Base-by-base conservation (phyloP, 768 basidiomycete genomes). In the Boletus edulis region DNA sequence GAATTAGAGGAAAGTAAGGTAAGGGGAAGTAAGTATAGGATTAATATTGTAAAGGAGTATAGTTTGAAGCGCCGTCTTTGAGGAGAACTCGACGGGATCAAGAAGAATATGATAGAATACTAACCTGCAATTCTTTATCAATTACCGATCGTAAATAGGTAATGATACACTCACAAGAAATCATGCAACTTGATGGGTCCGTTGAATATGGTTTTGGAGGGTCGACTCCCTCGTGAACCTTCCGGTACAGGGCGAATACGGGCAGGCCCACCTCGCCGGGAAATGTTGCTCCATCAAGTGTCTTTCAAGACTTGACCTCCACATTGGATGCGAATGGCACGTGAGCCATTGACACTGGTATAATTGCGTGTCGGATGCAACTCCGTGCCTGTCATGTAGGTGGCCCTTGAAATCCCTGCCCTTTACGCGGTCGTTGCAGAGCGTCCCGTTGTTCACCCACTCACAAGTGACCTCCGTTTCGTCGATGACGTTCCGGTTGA, bases 241-340 rank as follows among this genome's bases (percentile, higher is more conserved):
- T 0, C 10, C 5, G 2, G 0, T 0, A n/a, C 62, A 64, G 1
- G 0, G 29, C 2, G 29, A 29, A 29, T 29, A 0, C 0, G 52
- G 55, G 10, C 63, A 65, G 0, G 51, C 44, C 63, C 64, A 66
- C 12, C 6, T 52, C 2, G 15, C 50, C 0, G 59, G 50, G 13
- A 60, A 9, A 24, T 65, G 63, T 2, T 46, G 53, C 1, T 66
- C 64, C 0, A 10, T 43, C 3, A 47, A 1, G 15, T 65, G 64
- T 0, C 64, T 39, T 11, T 55, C 53, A 5, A 65, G 55, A 29
- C 50, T 55, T 0, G 56, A 6, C 31, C 3, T 56, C 41, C 3
- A 44, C 64, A 66, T 61, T 1, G 43, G 38, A 2, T 0, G 0
- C 11, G 1, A 38, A 10, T 2, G 0, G 46, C 64, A 66, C 14